phyloP scores from a whole-genome alignment of 2,329 filamentous ascomycete genomes.

The Beauveria pseudobassiana region DNA sequence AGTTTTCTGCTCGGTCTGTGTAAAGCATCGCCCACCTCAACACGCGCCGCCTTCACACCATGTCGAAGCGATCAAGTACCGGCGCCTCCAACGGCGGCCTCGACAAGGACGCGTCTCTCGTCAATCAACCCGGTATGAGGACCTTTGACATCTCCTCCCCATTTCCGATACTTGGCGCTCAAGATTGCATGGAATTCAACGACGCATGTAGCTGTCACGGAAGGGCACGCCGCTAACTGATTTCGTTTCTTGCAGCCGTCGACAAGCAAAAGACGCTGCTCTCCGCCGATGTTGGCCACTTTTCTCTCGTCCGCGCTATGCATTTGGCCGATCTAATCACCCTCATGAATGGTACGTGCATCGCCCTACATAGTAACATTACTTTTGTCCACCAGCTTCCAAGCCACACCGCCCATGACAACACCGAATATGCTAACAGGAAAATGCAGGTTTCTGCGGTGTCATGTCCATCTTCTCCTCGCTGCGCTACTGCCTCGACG shows the following conservation, averaged over 20 bases:
- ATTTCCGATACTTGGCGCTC: not conserved
- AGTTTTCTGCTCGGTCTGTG: too few relatives aligned
- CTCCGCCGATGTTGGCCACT: conserved; percentile 63
- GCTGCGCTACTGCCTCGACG: conserved; percentile 76
- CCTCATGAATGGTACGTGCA: conserved; percentile 59
- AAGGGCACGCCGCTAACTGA: not conserved
- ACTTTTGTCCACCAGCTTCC: not conserved
- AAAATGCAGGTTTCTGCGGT: conserved; percentile 62
- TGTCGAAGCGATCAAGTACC: conserved; percentile 53
- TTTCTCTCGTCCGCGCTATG: conserved; percentile 60
- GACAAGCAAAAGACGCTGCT: conserved; percentile 74
- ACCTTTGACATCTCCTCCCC: too few relatives aligned
- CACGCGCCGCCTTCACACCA: conserved; percentile 26
- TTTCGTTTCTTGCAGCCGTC: conserved; percentile 36
- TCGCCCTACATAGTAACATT: too few relatives aligned
- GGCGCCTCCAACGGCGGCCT: conserved; percentile 23
- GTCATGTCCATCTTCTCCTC: conserved; percentile 95
- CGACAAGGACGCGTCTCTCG: conserved; percentile 22
- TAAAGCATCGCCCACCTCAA: not conserved
- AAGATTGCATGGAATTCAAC: not conserved
- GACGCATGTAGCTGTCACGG: not conserved
- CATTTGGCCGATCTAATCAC: conserved; percentile 81
- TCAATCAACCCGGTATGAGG: conserved; percentile 26
- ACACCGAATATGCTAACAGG: not conserved
- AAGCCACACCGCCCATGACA: not conserved